Evolutionary conservation across 31 red algal species (phyloP).

Genomic region (Odonthalia washingtoniensis): DNA sequence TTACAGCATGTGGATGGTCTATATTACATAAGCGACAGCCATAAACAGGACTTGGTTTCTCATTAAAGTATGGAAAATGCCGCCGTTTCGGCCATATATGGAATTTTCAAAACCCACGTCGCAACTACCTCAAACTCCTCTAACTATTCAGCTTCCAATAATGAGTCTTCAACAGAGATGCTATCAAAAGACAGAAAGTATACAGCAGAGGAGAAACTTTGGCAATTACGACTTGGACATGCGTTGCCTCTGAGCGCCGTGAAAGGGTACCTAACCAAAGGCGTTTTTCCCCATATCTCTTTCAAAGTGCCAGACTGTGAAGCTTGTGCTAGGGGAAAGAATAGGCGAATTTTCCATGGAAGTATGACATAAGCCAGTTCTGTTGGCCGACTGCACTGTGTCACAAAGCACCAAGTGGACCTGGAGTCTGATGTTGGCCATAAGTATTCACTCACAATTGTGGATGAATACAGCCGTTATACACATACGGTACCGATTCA

Average conservation of each 20-base stretch:
- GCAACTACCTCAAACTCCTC: background rate
- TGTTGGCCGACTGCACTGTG: constrained; percentile 29
- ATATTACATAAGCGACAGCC: constrained; percentile 23
- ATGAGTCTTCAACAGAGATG: background rate
- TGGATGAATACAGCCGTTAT: constrained; percentile 46
- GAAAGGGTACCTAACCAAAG: background rate
- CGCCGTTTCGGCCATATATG: background rate
- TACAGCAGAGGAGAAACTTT: background rate
- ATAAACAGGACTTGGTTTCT: background rate
- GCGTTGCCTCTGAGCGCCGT: constrained; percentile 4
- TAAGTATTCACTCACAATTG: constrained; percentile 26
- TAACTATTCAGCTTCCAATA: background rate
- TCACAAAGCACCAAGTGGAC: background rate
- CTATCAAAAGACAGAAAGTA: no score
- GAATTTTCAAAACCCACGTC: background rate
- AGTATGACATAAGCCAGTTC: constrained; percentile 12
- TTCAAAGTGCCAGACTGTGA: background rate
- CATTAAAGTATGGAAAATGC: background rate
- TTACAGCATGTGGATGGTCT: no score
- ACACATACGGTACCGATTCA: constrained; percentile 13
- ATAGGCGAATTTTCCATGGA: constrained; percentile 12
- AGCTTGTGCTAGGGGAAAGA: constrained; percentile 50
- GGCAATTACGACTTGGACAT: constrained; percentile 37
- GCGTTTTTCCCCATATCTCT: constrained; percentile 1
- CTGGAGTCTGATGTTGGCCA: background rate